Conservation (phyloP, 495 filamentous ascomycete species). For the Cercophora scortea region DNA sequence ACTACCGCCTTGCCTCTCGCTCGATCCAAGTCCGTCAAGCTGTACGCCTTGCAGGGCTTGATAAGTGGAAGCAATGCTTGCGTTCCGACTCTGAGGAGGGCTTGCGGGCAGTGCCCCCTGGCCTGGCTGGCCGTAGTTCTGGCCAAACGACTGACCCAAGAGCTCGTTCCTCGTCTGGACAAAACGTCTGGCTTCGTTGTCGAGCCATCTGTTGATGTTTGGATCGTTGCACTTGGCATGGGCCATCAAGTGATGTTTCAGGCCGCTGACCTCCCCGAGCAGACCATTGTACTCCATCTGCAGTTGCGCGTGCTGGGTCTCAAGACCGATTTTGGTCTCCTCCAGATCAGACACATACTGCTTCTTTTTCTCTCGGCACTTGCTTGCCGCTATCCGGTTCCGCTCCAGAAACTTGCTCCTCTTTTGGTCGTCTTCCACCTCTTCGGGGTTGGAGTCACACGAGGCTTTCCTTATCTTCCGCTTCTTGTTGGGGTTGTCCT, state of each 20-base stretch:
- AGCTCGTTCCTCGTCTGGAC: slow-evolving; percentile 25
- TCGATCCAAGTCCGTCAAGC: slow-evolving; percentile 7
- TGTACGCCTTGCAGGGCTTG: slow-evolving; percentile 8
- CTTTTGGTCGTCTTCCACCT: slow-evolving; percentile 19
- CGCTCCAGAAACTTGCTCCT: slow-evolving; percentile 58
- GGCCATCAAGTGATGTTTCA: slow-evolving; percentile 51
- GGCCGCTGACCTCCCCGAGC: slow-evolving; percentile 37
- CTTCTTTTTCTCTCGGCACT: slow-evolving; percentile 85
- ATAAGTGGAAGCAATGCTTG: slow-evolving; percentile 15
- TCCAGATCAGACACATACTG: slow-evolving; percentile 58
- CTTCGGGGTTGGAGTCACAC: slow-evolving; percentile 3
- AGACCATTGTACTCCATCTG: slow-evolving; percentile 32
- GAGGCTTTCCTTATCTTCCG: slow-evolving; percentile 8
- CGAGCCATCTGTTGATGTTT: slow-evolving; percentile 40
- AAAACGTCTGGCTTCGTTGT: slow-evolving; percentile 34
- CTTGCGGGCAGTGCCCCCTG: neutral
- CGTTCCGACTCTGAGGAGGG: slow-evolving; percentile 14
- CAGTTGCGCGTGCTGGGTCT: slow-evolving; percentile 26
- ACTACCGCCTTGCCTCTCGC: slow-evolving; percentile 15
- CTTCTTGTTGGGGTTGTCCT: slow-evolving; percentile 11
- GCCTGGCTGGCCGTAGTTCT: slow-evolving; percentile 5
- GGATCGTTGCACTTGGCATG: slow-evolving; percentile 53
- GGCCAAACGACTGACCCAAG: slow-evolving; percentile 22
- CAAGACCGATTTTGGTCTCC: slow-evolving; percentile 32
- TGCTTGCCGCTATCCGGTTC: slow-evolving; percentile 77